Evolutionary conservation across 2,329 filamentous ascomycete genomes (phyloP), one percentile per base, ranked within the genome.

Genomic region (Stenocarpella maydis): DNA sequence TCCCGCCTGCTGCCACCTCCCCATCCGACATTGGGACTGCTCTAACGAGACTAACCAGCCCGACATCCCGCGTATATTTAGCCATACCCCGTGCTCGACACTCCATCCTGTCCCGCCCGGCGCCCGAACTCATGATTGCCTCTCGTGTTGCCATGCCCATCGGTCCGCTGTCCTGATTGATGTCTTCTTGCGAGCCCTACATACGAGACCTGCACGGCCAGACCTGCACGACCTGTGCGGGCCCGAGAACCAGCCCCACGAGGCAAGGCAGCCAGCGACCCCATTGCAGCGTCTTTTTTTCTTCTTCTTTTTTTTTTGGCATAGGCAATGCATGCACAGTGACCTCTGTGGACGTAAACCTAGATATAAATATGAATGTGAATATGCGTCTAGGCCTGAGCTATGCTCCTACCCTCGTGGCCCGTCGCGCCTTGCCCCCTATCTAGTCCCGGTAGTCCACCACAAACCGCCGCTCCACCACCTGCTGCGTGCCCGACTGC

Each of bases 401-500:
- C 50, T 45, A 31, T 26, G 47, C 17, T 50, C 6, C 43, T 31
- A 19, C 28, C n/a, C 31, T 47, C 10, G 37, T 17, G 31, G 17
- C 24, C 39, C 19, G 31, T 2, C 37, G 9, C 45, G 17, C 17
- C n/a, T 14, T 17, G n/a, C 24, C n/a, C 26, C 73, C 53, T 17
- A 21, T n/a, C 73, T 72, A 61, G 39, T 61, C 74, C 52, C 89
- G 83, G 74, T 92, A 92, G 75, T 95, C 92, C 63, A 95, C 86
- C 10, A 95, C 92, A 77, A 92, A 92, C 61, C 92, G 86, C 70
- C 91, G 83, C 74, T 92, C 91, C 28, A 95, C 92, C 73, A 92
- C 88, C 79, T 93, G 92, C 77, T 92, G 87, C 72, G 90, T 93
- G 74, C 89, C 90, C 72, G 84, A 87, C 75, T 91, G 91, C 76